Percentiles rank a stretch among this genome's conserved stretches.
phyloP scores from a whole-genome alignment of 2,329 filamentous ascomycete genomes.

The Bretziella fagacearum region DNA sequence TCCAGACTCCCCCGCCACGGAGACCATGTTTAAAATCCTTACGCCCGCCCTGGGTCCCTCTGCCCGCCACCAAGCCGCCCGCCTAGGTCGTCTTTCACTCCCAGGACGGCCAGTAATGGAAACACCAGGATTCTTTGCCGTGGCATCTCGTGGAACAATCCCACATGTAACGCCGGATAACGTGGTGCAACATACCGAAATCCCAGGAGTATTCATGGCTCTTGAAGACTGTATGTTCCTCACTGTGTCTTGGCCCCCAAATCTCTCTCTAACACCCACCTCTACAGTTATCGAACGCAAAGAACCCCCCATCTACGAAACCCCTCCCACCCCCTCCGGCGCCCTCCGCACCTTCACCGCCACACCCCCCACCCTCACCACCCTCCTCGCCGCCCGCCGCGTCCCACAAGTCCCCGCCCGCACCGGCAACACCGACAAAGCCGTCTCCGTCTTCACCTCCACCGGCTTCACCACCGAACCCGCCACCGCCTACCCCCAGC shows the following conservation, averaged over 20 bases:
- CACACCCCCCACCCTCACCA: slow-evolving; percentile 45
- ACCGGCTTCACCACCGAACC: slow-evolving; percentile 64
- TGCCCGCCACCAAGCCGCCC: slow-evolving; percentile 28
- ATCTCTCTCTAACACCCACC: slow-evolving; percentile 4
- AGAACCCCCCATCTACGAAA: slow-evolving; percentile 33
- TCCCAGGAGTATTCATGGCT: slow-evolving; percentile 60
- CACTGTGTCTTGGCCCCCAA: neutral
- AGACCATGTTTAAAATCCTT: slow-evolving; percentile 28
- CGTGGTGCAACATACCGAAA: slow-evolving; percentile 43
- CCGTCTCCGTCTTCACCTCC: slow-evolving; percentile 66
- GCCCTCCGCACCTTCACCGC: slow-evolving; percentile 63
- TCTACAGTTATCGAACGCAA: slow-evolving; percentile 36
- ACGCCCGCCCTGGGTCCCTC: slow-evolving; percentile 23
- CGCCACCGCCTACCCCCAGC: slow-evolving; percentile 50
- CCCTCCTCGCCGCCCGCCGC: slow-evolving; percentile 62
- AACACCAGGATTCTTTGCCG: slow-evolving; percentile 68
- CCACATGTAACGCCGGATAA: slow-evolving; percentile 85
- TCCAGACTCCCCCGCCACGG: neutral
- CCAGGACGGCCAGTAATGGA: slow-evolving; percentile 46
- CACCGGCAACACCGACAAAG: slow-evolving; percentile 50
- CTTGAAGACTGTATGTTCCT: slow-evolving; percentile 72
- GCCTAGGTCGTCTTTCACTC: slow-evolving; percentile 51
- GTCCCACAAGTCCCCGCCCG: slow-evolving; percentile 59
- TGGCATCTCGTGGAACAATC: slow-evolving; percentile 67
- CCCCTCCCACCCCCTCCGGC: slow-evolving; percentile 26